Percentiles rank a stretch among this genome's conserved stretches.
phyloP scores from a whole-genome alignment of 768 basidiomycete species.

The Aureoboletus auriporus region DNA sequence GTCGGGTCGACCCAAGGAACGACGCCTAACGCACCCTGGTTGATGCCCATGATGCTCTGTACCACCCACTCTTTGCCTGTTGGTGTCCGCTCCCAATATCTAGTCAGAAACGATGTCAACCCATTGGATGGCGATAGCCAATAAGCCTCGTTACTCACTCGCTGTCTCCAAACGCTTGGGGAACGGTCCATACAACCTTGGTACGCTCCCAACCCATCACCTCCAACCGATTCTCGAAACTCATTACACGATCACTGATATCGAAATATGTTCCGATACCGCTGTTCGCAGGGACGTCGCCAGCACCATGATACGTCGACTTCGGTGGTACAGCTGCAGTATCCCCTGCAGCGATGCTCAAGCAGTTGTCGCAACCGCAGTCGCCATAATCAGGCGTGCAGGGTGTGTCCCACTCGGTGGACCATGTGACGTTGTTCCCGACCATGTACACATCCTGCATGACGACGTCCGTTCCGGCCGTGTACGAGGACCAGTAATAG shows the following conservation, averaged over 20 bases:
- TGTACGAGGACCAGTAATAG: constrained; percentile 57
- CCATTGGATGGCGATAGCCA: too few relatives aligned
- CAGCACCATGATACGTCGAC: constrained; percentile 13
- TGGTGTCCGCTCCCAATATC: constrained; percentile 60
- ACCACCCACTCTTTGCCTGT: constrained; percentile 70
- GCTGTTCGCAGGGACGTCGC: constrained; percentile 25
- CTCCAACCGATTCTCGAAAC: constrained; percentile 55
- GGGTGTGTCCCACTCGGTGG: constrained; percentile 53
- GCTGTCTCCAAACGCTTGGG: constrained; percentile 63
- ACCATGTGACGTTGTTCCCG: constrained; percentile 61
- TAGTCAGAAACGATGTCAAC: constrained; percentile 13
- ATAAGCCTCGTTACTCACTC: constrained; percentile 24
- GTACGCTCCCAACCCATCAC: constrained; percentile 65
- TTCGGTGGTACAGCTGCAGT: constrained; percentile 24
- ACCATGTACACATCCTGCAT: constrained; percentile 58
- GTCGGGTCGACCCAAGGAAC: constrained; percentile 51
- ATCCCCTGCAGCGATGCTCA: constrained; percentile 40
- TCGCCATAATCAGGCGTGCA: constrained; percentile 67
- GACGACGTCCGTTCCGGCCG: constrained; percentile 63
- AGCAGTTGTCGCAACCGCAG: constrained; percentile 72
- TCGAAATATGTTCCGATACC: constrained; percentile 50
- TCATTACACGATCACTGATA: constrained; percentile 62
- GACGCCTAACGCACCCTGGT: constrained; percentile 63
- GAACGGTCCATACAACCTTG: constrained; percentile 75
- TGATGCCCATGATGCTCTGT: constrained; percentile 61